Conservation (phyloP, 2,329 filamentous ascomycete species). For the Samsoniella hepiali region DNA sequence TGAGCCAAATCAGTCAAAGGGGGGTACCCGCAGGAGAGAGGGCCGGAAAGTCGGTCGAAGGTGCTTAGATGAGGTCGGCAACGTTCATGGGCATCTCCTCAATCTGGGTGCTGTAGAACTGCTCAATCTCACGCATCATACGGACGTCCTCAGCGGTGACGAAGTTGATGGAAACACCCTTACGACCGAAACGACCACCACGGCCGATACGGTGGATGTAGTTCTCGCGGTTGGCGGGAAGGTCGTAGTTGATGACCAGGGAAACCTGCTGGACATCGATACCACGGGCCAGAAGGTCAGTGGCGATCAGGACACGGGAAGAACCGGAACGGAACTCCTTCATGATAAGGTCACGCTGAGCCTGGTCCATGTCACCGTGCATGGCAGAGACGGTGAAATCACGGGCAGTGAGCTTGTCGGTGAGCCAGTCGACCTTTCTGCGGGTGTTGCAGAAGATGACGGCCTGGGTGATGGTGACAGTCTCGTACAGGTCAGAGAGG, state of each 20-base stretch:
- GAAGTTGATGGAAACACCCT: slow-evolving; percentile 99
- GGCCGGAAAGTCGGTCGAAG: slow-evolving; percentile 24
- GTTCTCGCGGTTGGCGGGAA: slow-evolving; percentile 98
- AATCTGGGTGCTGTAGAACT: slow-evolving; percentile 99
- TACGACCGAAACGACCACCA: slow-evolving; percentile 98
- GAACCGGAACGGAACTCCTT: slow-evolving; percentile 99
- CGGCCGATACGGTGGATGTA: slow-evolving; percentile 99
- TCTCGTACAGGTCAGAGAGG: slow-evolving; percentile 98
- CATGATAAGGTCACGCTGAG: slow-evolving; percentile 98
- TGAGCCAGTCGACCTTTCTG: slow-evolving; percentile 99
- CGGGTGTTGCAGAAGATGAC: slow-evolving; percentile 99
- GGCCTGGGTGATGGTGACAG: slow-evolving; percentile 97
- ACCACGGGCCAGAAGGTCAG: slow-evolving; percentile 95
- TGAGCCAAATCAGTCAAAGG: slow-evolving; percentile 4
- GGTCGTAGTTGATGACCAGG: slow-evolving; percentile 99
- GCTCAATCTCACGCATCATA: slow-evolving; percentile 99
- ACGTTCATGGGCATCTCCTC: slow-evolving; percentile 99
- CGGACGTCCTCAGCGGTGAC: slow-evolving; percentile 98
- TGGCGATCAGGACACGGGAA: slow-evolving; percentile 97
- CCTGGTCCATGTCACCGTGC: slow-evolving; percentile 99
- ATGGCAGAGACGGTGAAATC: slow-evolving; percentile 99
- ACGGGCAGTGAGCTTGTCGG: slow-evolving; percentile 96
- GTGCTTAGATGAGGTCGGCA: slow-evolving; percentile 67
- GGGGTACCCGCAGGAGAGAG: slow-evolving; percentile 27
- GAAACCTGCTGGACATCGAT: slow-evolving; percentile 99